Evolutionary conservation across 805 yeast species (phyloP), one percentile per base, ranked within the genome.

Genomic region (Metschnikowia anglica): DNA sequence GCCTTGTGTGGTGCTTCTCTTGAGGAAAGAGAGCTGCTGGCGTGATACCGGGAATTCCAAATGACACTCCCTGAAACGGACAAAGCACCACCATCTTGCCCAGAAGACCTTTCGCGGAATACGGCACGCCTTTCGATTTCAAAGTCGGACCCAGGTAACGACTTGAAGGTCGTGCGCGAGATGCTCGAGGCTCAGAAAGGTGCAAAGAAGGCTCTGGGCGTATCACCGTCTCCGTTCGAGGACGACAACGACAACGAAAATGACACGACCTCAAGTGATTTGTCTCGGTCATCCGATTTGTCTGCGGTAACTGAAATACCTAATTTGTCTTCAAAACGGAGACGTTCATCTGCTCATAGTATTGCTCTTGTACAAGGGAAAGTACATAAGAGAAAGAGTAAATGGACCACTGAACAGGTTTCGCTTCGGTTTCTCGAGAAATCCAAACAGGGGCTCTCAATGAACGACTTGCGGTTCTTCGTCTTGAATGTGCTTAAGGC

Each of bases 291-390:
- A 52, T 61, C 17, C 55, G 56, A 7, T 46, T 46, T 12, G 15
- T 34, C 34, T 43, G 44, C n/a, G 35, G 20, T 33, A 18, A 20
- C 26, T 42, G 44, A n/a, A 33, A 18, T 36, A 2, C 35, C 15
- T 32, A 18, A 17, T 2, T 8, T 12, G 4, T 16, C 27, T 11
- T 25, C 41, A 37, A 63, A 59, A 26, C 58, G 81, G 34, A 63
- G 76, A 49, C 56, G 76, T 39, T 69, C 75, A 26, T 55, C 70
- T 45, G 58, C 59, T 26, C 62, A 66, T 52, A 52, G 64, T 44
- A 41, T 49, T 17, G 37, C 48, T 5, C 51, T 35, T 32, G 40
- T 53, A 31, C 37, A 54, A 42, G 47, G 46, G 24, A 60, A 60
- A 42, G 48, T 55, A 11, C 66, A 63, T 47, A 63, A 61, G 43